phyloP scores from a whole-genome alignment of 2,329 filamentous ascomycete species.

The Stachybotrys chlorohalonatus region DNA sequence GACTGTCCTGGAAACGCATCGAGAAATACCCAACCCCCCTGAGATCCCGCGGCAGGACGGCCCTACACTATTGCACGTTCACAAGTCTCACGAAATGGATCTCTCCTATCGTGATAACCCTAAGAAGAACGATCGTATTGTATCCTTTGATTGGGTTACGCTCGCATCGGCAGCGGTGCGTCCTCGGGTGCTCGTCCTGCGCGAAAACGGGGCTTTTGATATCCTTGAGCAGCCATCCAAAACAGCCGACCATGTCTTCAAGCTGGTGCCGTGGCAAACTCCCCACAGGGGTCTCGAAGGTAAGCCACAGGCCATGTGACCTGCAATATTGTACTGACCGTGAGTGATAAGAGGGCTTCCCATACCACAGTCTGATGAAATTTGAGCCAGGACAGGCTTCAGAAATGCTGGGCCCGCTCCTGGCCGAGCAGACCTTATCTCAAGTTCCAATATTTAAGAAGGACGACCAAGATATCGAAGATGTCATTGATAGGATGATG shows the following conservation, averaged over 20 bases:
- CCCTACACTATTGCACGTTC: slow-evolving; percentile 51
- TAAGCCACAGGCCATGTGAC: slow-evolving; percentile 9
- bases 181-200: slow-evolving; percentile 49
- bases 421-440: slow-evolving; percentile 43
- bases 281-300: slow-evolving; percentile 49
- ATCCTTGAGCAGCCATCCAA: slow-evolving; percentile 53
- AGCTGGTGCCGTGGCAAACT: slow-evolving; percentile 51
- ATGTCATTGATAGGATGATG: slow-evolving; percentile 32
- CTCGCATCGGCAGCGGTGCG: slow-evolving; percentile 44
- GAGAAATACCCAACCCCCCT: slow-evolving; percentile 35
- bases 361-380: slow-evolving; percentile 47
- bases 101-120: slow-evolving; percentile 43
- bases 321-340: slow-evolving; percentile 6
- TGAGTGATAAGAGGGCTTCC: slow-evolving; percentile 30
- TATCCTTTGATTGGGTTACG: slow-evolving; percentile 61
- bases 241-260: slow-evolving; percentile 48
- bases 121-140: slow-evolving; percentile 49
- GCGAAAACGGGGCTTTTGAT: slow-evolving; percentile 52
- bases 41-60: slow-evolving; percentile 30
- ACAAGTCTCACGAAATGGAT: slow-evolving; percentile 53
- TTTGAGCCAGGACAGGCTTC: slow-evolving; percentile 47
- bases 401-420: slow-evolving; percentile 44
- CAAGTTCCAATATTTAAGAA: slow-evolving; percentile 49
- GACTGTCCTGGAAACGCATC: slow-evolving; percentile 49
- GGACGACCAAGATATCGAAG: slow-evolving; percentile 32